phyloP scores from a whole-genome alignment of 1,284 basidiomycete species.

The Volvariella surrecta region DNA sequence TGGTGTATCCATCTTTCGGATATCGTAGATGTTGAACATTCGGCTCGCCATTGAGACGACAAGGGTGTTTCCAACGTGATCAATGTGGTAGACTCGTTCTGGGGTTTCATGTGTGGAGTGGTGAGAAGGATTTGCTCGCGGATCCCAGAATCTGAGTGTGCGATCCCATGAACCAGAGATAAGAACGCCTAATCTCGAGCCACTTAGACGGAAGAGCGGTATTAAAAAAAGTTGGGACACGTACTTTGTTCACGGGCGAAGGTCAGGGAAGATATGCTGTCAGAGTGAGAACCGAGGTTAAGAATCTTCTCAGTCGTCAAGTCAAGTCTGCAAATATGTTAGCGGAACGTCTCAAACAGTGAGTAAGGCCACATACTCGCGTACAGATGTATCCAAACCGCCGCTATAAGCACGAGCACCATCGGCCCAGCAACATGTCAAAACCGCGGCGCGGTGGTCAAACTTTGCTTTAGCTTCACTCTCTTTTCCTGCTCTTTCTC shows the following conservation, averaged over 20 bases:
- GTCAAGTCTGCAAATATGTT: conserved; percentile 41
- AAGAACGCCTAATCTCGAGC: conserved; percentile 45
- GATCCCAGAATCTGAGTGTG: conserved; percentile 83
- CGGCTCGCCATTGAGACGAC: conserved; percentile 90
- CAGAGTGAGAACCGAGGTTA: conserved; percentile 59
- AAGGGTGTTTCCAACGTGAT: conserved; percentile 63
- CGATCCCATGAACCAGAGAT: conserved; percentile 91
- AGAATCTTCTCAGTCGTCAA: conserved; percentile 51
- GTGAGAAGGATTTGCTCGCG: conserved; percentile 49
- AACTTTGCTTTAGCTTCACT: conserved; percentile 68
- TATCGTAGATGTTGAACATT: conserved; percentile 81
- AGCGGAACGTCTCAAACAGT: background rate
- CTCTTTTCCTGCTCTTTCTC: conserved; percentile 27
- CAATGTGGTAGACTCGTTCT: conserved; percentile 80
- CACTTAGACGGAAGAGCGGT: conserved; percentile 2
- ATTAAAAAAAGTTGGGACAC: conserved; percentile 14
- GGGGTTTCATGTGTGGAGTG: conserved; percentile 65
- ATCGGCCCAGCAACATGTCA: conserved; percentile 60
- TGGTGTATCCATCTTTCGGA: conserved; percentile 65
- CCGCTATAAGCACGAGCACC: conserved; percentile 62
- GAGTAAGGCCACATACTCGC: conserved; percentile 41
- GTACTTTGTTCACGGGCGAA: conserved; percentile 46
- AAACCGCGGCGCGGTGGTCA: conserved; percentile 69
- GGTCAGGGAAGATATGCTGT: conserved; percentile 56
- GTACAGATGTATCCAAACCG: conserved; percentile 66